Conservation (phyloP, 2,329 filamentous ascomycete species). For the Gremmenia infestans region DNA sequence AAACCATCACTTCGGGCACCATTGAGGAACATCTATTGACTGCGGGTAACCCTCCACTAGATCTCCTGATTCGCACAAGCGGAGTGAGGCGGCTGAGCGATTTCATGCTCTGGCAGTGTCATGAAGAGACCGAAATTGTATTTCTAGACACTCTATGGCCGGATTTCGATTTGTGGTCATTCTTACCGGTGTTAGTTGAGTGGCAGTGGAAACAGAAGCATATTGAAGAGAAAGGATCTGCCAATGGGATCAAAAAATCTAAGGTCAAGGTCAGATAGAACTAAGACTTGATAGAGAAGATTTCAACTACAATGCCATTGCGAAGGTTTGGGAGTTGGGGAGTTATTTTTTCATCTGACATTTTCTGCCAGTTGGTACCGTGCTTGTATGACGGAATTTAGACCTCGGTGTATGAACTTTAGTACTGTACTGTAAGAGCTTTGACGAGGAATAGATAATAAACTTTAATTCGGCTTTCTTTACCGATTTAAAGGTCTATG, state of each 20-base stretch:
- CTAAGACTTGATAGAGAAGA: too few species aligned
- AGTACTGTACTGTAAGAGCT: neutral
- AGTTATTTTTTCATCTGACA: neutral
- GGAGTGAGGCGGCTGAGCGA: slow-evolving; percentile 90
- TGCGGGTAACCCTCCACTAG: slow-evolving; percentile 75
- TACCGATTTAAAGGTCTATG: too few species aligned
- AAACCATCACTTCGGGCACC: slow-evolving; percentile 79
- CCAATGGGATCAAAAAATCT: slow-evolving; percentile 7
- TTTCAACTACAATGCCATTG: neutral
- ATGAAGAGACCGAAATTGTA: slow-evolving; percentile 86
- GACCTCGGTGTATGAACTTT: neutral
- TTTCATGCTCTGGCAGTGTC: slow-evolving; percentile 98
- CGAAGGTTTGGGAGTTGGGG: neutral
- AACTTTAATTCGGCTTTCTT: too few species aligned
- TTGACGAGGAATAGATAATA: neutral
- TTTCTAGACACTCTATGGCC: slow-evolving; percentile 94
- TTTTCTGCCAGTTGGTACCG: too few species aligned
- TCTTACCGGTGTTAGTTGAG: slow-evolving; percentile 85
- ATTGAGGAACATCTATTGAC: slow-evolving; percentile 87
- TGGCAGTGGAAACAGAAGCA: slow-evolving; percentile 63
- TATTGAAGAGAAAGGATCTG: slow-evolving; percentile 26
- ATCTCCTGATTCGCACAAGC: slow-evolving; percentile 87
- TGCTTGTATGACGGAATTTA: neutral
- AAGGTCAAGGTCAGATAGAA: slow-evolving; percentile 21
- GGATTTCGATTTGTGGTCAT: slow-evolving; percentile 90